Base-by-base conservation (phyloP, 495 filamentous ascomycete genomes). In the Coniosporium apollinis region DNA sequence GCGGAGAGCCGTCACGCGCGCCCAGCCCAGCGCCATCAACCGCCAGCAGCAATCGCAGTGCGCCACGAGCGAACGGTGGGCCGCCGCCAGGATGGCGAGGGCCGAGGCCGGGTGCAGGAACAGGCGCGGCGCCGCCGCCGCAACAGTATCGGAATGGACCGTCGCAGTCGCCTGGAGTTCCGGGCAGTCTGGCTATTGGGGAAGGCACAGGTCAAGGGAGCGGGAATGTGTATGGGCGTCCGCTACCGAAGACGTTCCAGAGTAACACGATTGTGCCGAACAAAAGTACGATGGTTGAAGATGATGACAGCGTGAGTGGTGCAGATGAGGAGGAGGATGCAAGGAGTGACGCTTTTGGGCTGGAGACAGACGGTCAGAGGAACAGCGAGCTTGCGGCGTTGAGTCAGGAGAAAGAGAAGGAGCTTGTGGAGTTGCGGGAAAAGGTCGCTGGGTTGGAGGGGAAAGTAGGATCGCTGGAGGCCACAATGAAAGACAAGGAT, bases 281-380 rank as follows among this genome's bases (percentile, higher is more conserved):
- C 46, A 97, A 96, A 57, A 91, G 87, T 46, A 96, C 84, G 0
- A 84, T 97, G 79, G 79, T 96, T 11, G 89, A 97, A 52, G 89
- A 97, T 55, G 89, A 93, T 42, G 86, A 91, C 42, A 64, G 62
- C 1, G 51, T 46, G 10, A n/a, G n/a, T n/a, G n/a, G n/a, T n/a
- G n/a, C n/a, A n/a, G 69, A 73, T 14, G 77, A 79, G 37, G 59
- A 65, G 33, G 74, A 79, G 37, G 65, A 72, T 41, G 67, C 69
- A 19, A 69, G 66, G 42, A 73, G 76, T 57, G 60, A 78, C 56
- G 62, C 75, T 21, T 79, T 80, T 59, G 67, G 64, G 36, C 42
- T 76, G 30, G 65, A 78, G 50, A 46, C 52, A 42, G 22, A 31
- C 9, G 17, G 49, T 33, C 43, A 45, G 36, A 44, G 52, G 37